Evolutionary conservation across 2,329 filamentous ascomycete genomes (phyloP).

Genomic region (Apiospora kogelbergensis): DNA sequence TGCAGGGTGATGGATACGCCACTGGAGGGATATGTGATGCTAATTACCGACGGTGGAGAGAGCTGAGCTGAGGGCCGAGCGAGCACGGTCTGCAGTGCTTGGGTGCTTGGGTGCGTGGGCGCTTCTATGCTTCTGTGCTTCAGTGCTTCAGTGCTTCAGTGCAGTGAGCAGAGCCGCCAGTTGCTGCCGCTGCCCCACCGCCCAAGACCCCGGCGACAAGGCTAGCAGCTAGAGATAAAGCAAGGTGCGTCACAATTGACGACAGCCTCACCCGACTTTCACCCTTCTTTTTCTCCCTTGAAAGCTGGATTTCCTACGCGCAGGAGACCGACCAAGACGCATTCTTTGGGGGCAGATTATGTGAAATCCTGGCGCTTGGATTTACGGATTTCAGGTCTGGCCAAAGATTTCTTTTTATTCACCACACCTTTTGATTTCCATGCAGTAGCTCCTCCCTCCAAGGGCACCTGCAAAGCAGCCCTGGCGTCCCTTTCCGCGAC

Average conservation of each 20-base stretch:
- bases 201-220: no score
- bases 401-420: background rate
- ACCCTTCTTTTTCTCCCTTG: background rate
- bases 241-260: background rate
- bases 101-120: no score
- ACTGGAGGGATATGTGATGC: background rate
- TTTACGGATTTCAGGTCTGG: background rate
- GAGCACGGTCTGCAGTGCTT: no score
- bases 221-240: background rate
- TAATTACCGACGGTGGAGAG: background rate
- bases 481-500: background rate
- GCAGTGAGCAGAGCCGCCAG: no score
- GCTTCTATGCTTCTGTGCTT: no score
- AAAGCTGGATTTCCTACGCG: background rate
- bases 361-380: background rate
- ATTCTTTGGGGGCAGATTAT: background rate
- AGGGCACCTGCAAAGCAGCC: constrained; percentile 4
- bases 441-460: background rate
- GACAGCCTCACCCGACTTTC: background rate
- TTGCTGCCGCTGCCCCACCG: no score
- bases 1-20: background rate
- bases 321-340: background rate
- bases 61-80: no score
- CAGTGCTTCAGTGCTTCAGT: no score
- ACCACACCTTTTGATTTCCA: background rate